Evolutionary conservation across 2,329 filamentous ascomycete species (phyloP).

Genomic region (Ophiostoma montium): DNA sequence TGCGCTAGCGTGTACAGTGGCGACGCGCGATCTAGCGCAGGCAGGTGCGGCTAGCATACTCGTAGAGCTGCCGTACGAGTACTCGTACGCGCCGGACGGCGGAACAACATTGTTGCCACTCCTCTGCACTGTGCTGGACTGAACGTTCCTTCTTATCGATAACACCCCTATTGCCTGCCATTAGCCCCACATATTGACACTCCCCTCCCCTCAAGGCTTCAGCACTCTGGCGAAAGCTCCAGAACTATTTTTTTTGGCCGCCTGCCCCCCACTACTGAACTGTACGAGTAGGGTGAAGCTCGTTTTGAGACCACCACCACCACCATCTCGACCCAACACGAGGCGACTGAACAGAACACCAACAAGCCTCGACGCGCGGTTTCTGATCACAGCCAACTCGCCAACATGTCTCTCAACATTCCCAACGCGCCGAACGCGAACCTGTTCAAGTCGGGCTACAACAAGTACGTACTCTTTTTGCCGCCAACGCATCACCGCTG

Average conservation of each 20-base stretch:
- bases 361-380: background rate
- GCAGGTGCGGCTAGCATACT: background rate
- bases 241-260: constrained; percentile 11
- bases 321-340: constrained; percentile 1
- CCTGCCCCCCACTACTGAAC: constrained; percentile 2
- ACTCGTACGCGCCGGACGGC: constrained; percentile 5
- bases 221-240: constrained; percentile 8
- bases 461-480: constrained; percentile 51
- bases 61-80: background rate
- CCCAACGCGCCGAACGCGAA: constrained; percentile 84
- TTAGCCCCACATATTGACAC: background rate
- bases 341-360: background rate
- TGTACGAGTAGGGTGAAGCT: constrained; percentile 3
- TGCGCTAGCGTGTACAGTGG: background rate
- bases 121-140: background rate
- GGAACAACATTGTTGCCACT: constrained; percentile 11
- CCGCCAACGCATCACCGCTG: background rate
- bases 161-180: background rate
- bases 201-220: constrained; percentile 5
- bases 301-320: constrained; percentile 1
- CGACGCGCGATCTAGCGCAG: background rate
- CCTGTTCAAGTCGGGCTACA: constrained; percentile 93
- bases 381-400: background rate
- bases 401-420: constrained; percentile 83
- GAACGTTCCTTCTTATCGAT: background rate